A percentile compares a stretch with the other conserved stretches of the same genome.
phyloP scores from a whole-genome alignment of 805 yeast species.

The Yarrowia phangngaensis region DNA sequence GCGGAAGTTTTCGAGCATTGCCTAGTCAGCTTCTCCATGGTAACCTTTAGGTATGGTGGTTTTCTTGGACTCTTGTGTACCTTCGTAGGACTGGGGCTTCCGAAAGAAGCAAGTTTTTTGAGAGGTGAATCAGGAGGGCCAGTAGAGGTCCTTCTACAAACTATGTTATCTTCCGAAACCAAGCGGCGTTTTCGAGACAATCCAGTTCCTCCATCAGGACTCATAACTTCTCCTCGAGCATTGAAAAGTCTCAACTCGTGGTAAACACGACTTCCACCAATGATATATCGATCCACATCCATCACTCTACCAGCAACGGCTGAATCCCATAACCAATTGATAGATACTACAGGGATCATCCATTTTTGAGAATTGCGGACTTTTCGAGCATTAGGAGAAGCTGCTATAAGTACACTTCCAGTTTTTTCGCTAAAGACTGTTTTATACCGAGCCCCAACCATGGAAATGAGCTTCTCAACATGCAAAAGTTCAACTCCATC shows the following conservation, averaged over 20 bases:
- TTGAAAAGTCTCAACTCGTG: constrained; percentile 26
- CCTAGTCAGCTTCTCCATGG: constrained; percentile 11
- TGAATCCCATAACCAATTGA: constrained; percentile 42
- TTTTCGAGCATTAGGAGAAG: constrained; percentile 33
- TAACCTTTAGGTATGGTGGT: constrained; percentile 4
- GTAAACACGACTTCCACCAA: constrained; percentile 1
- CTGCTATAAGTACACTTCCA: constrained; percentile 50
- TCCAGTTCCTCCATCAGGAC: neutral
- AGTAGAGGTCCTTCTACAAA: neutral
- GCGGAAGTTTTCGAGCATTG: constrained; percentile 11
- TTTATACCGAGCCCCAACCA: constrained; percentile 51
- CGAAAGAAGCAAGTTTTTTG: constrained; percentile 13
- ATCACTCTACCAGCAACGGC: constrained; percentile 35
- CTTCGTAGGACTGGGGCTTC: constrained; percentile 16
- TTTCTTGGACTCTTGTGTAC: neutral
- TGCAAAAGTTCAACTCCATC: constrained; percentile 73
- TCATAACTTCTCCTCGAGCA: constrained; percentile 7
- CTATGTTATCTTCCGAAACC: neutral
- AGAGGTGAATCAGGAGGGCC: constrained; percentile 3
- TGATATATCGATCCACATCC: constrained; percentile 25
- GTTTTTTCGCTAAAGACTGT: constrained; percentile 49
- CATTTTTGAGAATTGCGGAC: constrained; percentile 39
- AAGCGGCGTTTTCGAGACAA: constrained; percentile 4
- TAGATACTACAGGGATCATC: constrained; percentile 41
- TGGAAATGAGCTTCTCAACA: constrained; percentile 55